phyloP scores from a whole-genome alignment of 352 stramenopile genomes.

The Pythium pyrilobum region DNA sequence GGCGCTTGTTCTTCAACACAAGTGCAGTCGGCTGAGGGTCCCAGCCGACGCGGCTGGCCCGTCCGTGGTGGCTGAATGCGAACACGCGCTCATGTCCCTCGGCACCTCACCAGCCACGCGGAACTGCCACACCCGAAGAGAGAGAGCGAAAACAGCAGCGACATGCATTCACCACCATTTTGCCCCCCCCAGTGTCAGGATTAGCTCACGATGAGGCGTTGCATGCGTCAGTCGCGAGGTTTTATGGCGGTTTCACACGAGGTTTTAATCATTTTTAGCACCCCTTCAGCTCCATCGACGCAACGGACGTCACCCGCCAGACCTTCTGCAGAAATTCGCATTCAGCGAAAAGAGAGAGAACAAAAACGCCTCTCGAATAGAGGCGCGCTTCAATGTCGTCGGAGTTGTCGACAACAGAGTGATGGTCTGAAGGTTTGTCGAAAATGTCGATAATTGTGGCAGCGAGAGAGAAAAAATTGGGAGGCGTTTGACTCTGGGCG shows the following conservation, averaged over 20 bases:
- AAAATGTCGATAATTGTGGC: constrained; percentile 3
- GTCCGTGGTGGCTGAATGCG: constrained; percentile 10
- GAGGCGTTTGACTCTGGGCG: neutral
- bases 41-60: no score
- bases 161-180: constrained; percentile 1
- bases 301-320: neutral
- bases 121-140: neutral
- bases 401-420: constrained; percentile 12
- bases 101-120: neutral
- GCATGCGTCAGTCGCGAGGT: constrained; percentile 8
- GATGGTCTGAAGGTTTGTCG: constrained; percentile 12
- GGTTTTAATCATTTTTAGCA: constrained; percentile 9
- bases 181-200: no score
- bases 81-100: constrained; percentile 3
- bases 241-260: constrained; percentile 1
- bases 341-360: constrained; percentile 3
- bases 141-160: neutral
- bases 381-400: constrained; percentile 7
- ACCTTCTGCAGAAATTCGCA: constrained; percentile 17
- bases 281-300: neutral
- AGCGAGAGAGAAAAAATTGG: neutral
- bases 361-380: neutral
- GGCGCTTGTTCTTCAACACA: neutral
- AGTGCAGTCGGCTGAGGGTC: neutral
- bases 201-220: neutral